Evolutionary conservation across 1,139 yeast genomes (phyloP).

Genomic region (Maudiozyma humilis): DNA sequence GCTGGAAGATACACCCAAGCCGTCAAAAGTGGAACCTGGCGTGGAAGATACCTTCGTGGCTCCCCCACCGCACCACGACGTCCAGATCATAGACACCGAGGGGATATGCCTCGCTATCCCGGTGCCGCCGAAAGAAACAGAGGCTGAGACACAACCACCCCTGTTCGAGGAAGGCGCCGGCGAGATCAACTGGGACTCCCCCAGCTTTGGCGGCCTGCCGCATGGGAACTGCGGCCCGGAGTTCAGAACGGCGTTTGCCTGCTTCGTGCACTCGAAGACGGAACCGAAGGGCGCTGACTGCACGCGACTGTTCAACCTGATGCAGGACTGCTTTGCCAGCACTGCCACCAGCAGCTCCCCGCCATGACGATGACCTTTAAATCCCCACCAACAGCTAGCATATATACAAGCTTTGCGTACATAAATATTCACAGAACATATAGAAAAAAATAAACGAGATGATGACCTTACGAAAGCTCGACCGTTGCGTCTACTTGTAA

Average conservation of each 20-base stretch:
- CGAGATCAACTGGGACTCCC: slow-evolving; percentile 99
- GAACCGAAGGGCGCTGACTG: slow-evolving; percentile 98
- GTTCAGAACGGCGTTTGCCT: slow-evolving; percentile 89
- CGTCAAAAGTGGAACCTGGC: too few species aligned
- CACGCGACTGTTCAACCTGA: slow-evolving; percentile 76
- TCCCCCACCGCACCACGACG: neutral
- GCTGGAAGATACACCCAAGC: too few species aligned
- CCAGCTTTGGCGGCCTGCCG: slow-evolving; percentile 98
- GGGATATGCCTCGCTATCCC: slow-evolving; percentile 1
- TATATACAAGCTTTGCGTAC: slow-evolving; percentile 87
- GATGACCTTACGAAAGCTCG: slow-evolving; percentile 2
- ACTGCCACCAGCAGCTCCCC: too few species aligned
- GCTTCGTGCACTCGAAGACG: slow-evolving; percentile 87
- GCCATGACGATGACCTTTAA: too few species aligned
- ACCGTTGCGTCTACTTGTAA: too few species aligned
- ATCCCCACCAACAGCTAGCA: too few species aligned
- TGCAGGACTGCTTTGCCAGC: slow-evolving; percentile 94
- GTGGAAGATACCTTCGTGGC: too few species aligned
- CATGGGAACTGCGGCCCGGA: slow-evolving; percentile 97
- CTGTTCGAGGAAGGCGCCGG: slow-evolving; percentile 84
- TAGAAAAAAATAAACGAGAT: too few species aligned
- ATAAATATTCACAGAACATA: too few species aligned
- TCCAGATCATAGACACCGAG: slow-evolving; percentile 3
- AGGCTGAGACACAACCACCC: slow-evolving; percentile 24
- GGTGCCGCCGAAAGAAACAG: neutral